These are phyloP conservation scores for Termitomyces sp. DNA, from an alignment of 768 basidiomycete genomes.

Conservation along the genomic window DNA sequence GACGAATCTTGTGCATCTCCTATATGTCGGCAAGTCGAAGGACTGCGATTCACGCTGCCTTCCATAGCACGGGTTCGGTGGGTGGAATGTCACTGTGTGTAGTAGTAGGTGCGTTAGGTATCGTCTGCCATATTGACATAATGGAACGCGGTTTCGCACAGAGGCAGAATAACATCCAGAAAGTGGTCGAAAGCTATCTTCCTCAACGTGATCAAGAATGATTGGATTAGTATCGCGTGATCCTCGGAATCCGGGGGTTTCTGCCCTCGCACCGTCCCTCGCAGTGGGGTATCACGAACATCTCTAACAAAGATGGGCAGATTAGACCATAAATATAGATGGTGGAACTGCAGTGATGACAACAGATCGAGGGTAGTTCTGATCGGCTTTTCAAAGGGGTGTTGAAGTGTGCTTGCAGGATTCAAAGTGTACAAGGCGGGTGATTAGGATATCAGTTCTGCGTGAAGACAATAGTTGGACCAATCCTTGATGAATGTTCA, in stretches of 20 bases:
- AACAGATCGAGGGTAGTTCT: background rate
- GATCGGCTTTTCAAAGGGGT: background rate
- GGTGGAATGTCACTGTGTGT: slow-evolving; percentile 4
- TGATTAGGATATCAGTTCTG: background rate
- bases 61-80: background rate
- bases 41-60: slow-evolving; percentile 13
- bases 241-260: slow-evolving; percentile 1
- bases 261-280: background rate
- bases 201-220: slow-evolving; percentile 8
- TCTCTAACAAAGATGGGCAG: slow-evolving; percentile 10
- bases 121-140: background rate
- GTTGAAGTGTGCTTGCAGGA: background rate
- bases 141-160: slow-evolving; percentile 5
- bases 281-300: slow-evolving; percentile 11
- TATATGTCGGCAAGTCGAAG: slow-evolving; percentile 10
- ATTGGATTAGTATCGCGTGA: slow-evolving; percentile 6
- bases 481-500: background rate
- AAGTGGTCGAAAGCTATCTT: slow-evolving; percentile 11
- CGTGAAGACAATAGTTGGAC: background rate
- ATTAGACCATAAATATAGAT: slow-evolving; percentile 4
- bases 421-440: background rate
- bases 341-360: background rate
- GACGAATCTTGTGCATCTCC: slow-evolving; percentile 13
- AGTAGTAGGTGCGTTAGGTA: background rate
- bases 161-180: slow-evolving; percentile 10